These are phyloP conservation scores for Solanum peruvianum DNA, from an alignment of 257 asterid species.

Conservation along the genomic window DNA sequence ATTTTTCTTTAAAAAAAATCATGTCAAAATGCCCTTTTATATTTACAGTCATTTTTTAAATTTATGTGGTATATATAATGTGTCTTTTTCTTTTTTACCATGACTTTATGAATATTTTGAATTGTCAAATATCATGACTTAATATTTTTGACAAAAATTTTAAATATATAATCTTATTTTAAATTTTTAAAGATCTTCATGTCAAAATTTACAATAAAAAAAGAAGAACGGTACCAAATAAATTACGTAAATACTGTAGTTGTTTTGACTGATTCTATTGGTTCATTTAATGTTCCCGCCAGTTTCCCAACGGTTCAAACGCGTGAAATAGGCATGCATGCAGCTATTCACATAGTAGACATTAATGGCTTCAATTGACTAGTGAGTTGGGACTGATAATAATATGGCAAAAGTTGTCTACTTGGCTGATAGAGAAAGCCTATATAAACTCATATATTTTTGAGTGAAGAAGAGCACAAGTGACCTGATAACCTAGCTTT, in stretches of 20 bases:
- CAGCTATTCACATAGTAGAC: not conserved
- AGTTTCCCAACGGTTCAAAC: conserved; percentile 25
- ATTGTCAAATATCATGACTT: not conserved
- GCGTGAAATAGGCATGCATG: conserved; percentile 15
- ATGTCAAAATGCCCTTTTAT: too few relatives aligned
- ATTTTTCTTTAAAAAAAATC: too few relatives aligned
- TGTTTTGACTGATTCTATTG: not conserved
- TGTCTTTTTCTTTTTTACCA: too few relatives aligned
- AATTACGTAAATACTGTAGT: not conserved
- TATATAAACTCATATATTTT: not conserved
- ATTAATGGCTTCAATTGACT: conserved; percentile 1
- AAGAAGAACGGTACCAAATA: not conserved
- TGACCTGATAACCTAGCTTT: not conserved
- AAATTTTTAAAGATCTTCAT: not conserved
- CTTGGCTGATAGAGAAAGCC: not conserved
- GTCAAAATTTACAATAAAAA: not conserved
- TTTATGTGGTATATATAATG: not conserved
- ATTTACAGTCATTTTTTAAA: not conserved
- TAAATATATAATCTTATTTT: not conserved
- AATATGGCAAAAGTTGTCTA: not conserved
- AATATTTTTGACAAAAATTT: not conserved
- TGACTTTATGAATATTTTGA: not conserved
- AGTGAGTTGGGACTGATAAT: not conserved
- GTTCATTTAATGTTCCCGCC: conserved; percentile 15
- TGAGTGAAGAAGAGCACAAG: not conserved